A percentile compares a stretch with the other conserved stretches of the same genome.
Evolutionary conservation across 371 early-diverging fungal genomes (phyloP).

Genomic region (Mucor plumbeus): DNA sequence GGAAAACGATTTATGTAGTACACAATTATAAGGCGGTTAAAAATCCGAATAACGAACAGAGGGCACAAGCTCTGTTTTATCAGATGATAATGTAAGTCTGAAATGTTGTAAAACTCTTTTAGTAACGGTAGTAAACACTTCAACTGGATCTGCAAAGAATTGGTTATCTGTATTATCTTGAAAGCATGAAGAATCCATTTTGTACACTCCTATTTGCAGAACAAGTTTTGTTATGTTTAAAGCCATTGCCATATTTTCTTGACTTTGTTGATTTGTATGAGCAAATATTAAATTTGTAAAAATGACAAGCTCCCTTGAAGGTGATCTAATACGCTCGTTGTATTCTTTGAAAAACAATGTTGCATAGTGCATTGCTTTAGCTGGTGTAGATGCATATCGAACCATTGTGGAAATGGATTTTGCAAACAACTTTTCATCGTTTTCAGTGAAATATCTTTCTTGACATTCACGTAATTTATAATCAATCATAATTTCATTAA

Average conservation of each 20-base stretch:
- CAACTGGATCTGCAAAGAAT: background rate
- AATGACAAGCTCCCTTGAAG: background rate
- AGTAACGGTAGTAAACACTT: background rate
- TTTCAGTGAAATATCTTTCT: background rate
- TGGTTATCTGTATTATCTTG: background rate
- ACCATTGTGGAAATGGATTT: conserved; percentile 13
- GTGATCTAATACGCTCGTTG: conserved; percentile 14
- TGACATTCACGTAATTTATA: background rate
- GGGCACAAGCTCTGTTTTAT: conserved; percentile 1
- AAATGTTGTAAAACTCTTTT: background rate
- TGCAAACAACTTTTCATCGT: background rate
- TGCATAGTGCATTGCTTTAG: conserved; percentile 15
- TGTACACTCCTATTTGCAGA: conserved; percentile 4
- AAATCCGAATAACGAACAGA: background rate
- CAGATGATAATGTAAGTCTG: background rate
- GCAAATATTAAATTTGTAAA: conserved; percentile 30
- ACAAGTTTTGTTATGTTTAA: background rate
- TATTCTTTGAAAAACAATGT: conserved; percentile 5
- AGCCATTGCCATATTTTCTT: conserved; percentile 9
- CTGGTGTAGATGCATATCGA: conserved; percentile 24
- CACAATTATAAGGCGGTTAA: background rate
- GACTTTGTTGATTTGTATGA: background rate
- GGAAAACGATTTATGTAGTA: background rate
- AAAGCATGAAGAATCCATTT: background rate
- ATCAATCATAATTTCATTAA: background rate